Evolutionary conservation across 2,329 filamentous ascomycete species (phyloP).

Genomic region (Leptographium lundbergii): DNA sequence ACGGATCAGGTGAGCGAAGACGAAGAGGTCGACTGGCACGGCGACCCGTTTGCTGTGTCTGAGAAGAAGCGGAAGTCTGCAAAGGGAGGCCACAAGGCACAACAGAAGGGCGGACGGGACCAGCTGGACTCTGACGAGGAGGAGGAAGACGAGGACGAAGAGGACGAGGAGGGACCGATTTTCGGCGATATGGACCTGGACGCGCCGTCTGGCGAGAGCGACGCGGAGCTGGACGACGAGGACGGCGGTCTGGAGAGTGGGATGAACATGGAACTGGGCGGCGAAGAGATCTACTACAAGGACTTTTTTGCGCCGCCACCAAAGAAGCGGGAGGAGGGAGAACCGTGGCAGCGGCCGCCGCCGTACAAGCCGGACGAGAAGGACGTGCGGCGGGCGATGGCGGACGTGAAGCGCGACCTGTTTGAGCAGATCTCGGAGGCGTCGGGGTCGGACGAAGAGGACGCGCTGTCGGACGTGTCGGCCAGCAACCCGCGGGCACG

Average conservation of each 20-base stretch:
- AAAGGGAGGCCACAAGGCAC: conserved; percentile 6
- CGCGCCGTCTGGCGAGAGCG: conserved; percentile 55
- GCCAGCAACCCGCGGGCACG: conserved; percentile 57
- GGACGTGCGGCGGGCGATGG: conserved; percentile 73
- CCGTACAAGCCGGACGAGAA: conserved; percentile 39
- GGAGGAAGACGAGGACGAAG: conserved; percentile 20
- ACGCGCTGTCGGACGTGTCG: conserved; percentile 49
- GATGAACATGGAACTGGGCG: conserved; percentile 41
- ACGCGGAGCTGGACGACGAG: conserved; percentile 46
- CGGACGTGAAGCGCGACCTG: conserved; percentile 69
- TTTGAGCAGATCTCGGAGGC: conserved; percentile 66
- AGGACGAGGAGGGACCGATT: conserved; percentile 59
- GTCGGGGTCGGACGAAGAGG: conserved; percentile 37
- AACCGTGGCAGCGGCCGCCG: conserved; percentile 30
- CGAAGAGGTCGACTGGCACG: conserved; percentile 68
- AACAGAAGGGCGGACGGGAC: not conserved
- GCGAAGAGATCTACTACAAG: conserved; percentile 79
- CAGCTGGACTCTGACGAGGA: conserved; percentile 7
- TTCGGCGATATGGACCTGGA: conserved; percentile 71
- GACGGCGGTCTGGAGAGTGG: conserved; percentile 31
- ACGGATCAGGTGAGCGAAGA: conserved; percentile 68
- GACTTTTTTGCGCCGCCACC: conserved; percentile 88
- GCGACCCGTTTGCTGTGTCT: conserved; percentile 50
- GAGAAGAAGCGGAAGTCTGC: conserved; percentile 11
- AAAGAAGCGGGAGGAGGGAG: conserved; percentile 50